phyloP scores from a whole-genome alignment of 371 early-diverging fungal species.

The Syncephalastrum sp. region DNA sequence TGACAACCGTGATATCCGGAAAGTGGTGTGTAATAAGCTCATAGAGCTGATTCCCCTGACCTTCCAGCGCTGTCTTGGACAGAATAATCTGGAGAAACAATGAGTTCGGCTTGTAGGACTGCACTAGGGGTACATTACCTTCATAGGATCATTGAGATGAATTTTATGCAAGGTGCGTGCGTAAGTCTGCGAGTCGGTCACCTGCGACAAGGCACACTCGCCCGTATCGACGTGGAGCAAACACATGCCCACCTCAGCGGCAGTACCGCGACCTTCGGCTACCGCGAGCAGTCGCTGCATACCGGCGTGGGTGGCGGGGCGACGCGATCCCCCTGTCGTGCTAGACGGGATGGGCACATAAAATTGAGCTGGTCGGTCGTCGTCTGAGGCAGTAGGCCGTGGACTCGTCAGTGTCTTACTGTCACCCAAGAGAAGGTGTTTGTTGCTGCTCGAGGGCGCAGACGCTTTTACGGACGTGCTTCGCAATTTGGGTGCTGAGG shows the following conservation, averaged over 20 bases:
- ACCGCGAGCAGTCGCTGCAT: constrained; percentile 35
- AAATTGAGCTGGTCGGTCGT: too few species aligned
- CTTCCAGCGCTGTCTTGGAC: constrained; percentile 33
- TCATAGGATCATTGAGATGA: constrained; percentile 55
- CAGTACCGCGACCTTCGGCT: constrained; percentile 50
- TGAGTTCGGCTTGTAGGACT: too few species aligned
- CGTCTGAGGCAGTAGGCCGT: too few species aligned
- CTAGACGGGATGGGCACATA: too few species aligned
- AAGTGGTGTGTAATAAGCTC: constrained; percentile 48
- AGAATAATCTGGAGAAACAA: constrained; percentile 9
- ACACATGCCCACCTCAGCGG: constrained; percentile 67
- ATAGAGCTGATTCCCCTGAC: constrained; percentile 41
- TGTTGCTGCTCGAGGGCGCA: too few species aligned
- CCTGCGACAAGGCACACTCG: constrained; percentile 66
- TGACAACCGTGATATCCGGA: constrained; percentile 41
- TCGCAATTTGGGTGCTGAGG: too few species aligned
- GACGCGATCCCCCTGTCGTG: background rate
- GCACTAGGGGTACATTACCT: constrained; percentile 37
- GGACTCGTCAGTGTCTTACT: too few species aligned
- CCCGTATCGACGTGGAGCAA: constrained; percentile 59
- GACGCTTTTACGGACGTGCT: too few species aligned
- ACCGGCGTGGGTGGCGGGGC: constrained; percentile 8
- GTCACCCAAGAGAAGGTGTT: too few species aligned
- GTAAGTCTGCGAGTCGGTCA: constrained; percentile 66
- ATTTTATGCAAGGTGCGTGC: constrained; percentile 62